Base-by-base conservation (phyloP, 306 rosid species). In the Cucurbita maxima region DNA sequence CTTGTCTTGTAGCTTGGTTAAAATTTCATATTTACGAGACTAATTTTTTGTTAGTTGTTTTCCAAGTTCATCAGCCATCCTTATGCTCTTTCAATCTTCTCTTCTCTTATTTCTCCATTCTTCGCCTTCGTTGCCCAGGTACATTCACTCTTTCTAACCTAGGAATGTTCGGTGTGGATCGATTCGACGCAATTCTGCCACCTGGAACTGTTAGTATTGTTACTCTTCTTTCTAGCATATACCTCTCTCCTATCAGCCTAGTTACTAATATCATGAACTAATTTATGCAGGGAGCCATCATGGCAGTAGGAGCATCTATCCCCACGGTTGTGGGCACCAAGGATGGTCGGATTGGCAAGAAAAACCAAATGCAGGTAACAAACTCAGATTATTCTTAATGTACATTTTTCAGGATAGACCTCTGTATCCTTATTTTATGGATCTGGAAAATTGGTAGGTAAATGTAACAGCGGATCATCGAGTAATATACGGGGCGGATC, bases 391-490 rank as follows among this genome's bases (percentile, higher is more conserved):
- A 10, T 45, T 68, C 64, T 54, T 37, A 55, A 54, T 51, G n/a
- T 47, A 5, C 50, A 64, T 76, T 22, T 44, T 13, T 9, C 6
- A 37, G 50, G 44, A 52, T 36, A 72, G 53, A 55, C 68, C 40
- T 53, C 59, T 64, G 57, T 54, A 77, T 78, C 76, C 60, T 81
- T 72, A 77, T 71, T 53, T 74, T 41, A 72, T 61, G 36, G 71
- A 63, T 56, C 37, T 71, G 48, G 72, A 75, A 77, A 50, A 51
- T 72, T 30, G 83, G 64, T 88, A 95, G 99, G 96, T 91, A 70
- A 95, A 91, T 83, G 87, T 95, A 68, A 95, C 99, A 0, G 99
- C 99, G n/a, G 99, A 95, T 82, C 99, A 95, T 81, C 91, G 99
- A 16, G 87, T 95, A 66, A 91, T 95, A 78, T 95, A 95, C 5